Conservation (phyloP, 2,329 filamentous ascomycete genomes). For the Blastomyces percursus region DNA sequence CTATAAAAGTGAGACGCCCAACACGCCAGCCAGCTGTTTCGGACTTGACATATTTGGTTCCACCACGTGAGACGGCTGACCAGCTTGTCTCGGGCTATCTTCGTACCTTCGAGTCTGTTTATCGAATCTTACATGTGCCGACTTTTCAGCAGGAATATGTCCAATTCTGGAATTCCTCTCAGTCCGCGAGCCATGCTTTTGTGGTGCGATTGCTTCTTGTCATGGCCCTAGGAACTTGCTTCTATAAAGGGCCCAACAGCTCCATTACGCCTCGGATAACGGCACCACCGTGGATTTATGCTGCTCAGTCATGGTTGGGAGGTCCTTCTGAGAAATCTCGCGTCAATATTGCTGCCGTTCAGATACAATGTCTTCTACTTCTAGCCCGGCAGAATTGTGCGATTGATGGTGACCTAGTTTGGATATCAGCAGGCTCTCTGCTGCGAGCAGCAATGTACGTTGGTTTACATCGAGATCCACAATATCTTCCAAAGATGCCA, state of each 20-base stretch:
- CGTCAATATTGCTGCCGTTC: constrained; percentile 23
- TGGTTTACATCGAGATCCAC: constrained; percentile 33
- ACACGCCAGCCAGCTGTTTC: constrained; percentile 1
- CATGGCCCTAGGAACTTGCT: constrained; percentile 35
- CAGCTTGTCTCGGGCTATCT: constrained; percentile 45
- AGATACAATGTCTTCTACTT: constrained; percentile 26
- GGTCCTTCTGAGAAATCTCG: constrained; percentile 24
- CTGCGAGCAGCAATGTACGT: constrained; percentile 33
- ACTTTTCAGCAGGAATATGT: constrained; percentile 48
- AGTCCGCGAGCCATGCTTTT: constrained; percentile 36
- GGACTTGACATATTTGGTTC: constrained; percentile 32
- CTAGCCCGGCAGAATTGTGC: constrained; percentile 26
- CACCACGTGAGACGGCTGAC: constrained; percentile 38
- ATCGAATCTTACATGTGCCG: constrained; percentile 48
- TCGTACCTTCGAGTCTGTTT: constrained; percentile 45
- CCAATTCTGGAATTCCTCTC: constrained; percentile 40
- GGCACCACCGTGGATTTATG: constrained; percentile 35
- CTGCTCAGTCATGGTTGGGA: constrained; percentile 25
- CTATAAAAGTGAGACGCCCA: constrained; percentile 39
- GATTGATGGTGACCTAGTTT: constrained; percentile 25
- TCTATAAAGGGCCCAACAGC: constrained; percentile 25
- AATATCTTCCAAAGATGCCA: constrained; percentile 25
- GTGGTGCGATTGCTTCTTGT: constrained; percentile 33
- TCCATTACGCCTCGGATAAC: constrained; percentile 33
- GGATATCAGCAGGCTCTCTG: constrained; percentile 29